Conservation (phyloP, 805 yeast genomes). For the Middelhovenomyces tepae region DNA sequence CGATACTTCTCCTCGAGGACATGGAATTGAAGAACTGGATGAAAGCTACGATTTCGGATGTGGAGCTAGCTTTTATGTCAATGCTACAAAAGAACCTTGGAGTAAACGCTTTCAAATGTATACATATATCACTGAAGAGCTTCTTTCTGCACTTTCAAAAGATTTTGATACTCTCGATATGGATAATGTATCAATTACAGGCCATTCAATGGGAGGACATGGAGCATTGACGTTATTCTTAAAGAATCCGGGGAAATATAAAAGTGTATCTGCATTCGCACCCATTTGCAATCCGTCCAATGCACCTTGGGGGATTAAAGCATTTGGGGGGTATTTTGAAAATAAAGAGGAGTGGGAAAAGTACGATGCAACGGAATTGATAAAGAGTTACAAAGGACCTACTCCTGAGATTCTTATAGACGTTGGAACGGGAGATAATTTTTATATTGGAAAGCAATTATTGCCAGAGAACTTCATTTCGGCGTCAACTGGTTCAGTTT, state of each 20-base stretch:
- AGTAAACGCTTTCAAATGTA: conserved; percentile 73
- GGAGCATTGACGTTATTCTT: conserved; percentile 75
- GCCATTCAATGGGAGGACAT: conserved; percentile 98
- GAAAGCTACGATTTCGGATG: conserved; percentile 86
- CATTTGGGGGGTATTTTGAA: conserved; percentile 66
- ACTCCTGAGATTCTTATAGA: conserved; percentile 65
- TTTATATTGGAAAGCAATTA: conserved; percentile 54
- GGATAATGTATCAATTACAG: conserved; percentile 64
- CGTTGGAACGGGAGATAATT: conserved; percentile 70
- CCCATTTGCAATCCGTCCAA: conserved; percentile 77
- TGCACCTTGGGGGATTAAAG: conserved; percentile 84
- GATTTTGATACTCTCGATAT: conserved; percentile 42
- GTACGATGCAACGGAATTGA: conserved; percentile 79
- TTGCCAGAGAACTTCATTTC: conserved; percentile 67
- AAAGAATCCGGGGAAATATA: conserved; percentile 61
- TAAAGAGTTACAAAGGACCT: conserved; percentile 48
- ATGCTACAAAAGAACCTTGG: conserved; percentile 73
- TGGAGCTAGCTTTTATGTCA: conserved; percentile 91
- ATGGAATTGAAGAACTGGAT: conserved; percentile 65
- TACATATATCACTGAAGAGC: conserved; percentile 67
- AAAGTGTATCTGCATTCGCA: conserved; percentile 80
- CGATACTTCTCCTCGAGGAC: conserved; percentile 94
- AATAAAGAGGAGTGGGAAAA: conserved; percentile 53
- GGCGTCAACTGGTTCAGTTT: conserved; percentile 45
- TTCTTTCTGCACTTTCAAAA: conserved; percentile 44